Conservation (phyloP, 2,329 filamentous ascomycete genomes). For the Fusarium mangiferae region DNA sequence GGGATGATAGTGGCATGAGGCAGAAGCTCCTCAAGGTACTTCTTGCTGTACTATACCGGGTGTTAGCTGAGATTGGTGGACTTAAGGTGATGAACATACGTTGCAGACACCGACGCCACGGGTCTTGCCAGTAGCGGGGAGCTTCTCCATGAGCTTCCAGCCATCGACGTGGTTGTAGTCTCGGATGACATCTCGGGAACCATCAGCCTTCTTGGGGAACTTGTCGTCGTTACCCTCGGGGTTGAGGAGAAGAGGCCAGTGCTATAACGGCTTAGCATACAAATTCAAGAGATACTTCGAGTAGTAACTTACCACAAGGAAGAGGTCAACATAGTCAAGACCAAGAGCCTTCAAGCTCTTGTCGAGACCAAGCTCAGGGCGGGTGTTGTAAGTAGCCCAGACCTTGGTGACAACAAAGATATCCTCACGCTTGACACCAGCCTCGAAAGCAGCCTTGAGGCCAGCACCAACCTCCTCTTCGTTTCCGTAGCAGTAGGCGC, state of each 20-base stretch:
- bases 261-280: constrained; percentile 51
- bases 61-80: neutral
- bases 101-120: constrained; percentile 67
- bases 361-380: constrained; percentile 75
- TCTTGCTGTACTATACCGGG: constrained; percentile 60
- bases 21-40: constrained; percentile 66
- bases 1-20: constrained; percentile 64
- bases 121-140: constrained; percentile 68
- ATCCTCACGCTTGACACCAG: constrained; percentile 79
- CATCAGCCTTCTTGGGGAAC: constrained; percentile 80
- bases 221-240: constrained; percentile 78
- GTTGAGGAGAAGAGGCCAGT: constrained; percentile 87
- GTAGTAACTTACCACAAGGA: constrained; percentile 66
- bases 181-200: constrained; percentile 76
- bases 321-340: constrained; percentile 84
- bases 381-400: constrained; percentile 82
- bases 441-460: constrained; percentile 75
- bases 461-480: constrained; percentile 85
- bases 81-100: constrained; percentile 43
- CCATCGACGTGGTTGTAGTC: constrained; percentile 78
- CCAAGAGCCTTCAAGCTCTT: constrained; percentile 79
- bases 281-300: no score
- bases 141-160: constrained; percentile 80
- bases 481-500: constrained; percentile 82
- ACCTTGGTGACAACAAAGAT: constrained; percentile 88